phyloP scores from a whole-genome alignment of 345 rosid species.

The Syzygium jambos region DNA sequence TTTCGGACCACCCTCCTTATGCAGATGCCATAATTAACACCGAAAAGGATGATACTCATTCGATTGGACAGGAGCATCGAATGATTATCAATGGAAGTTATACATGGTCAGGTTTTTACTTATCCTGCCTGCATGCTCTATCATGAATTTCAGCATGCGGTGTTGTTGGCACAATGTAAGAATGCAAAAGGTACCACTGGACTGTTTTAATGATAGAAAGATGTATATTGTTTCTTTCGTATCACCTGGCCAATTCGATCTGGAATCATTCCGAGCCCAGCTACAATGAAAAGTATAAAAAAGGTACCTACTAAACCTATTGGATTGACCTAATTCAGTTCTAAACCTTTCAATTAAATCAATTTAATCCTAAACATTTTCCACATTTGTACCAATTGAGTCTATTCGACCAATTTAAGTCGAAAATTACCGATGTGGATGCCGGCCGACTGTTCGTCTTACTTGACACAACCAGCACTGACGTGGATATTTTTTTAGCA shows the following conservation, averaged over 20 bases:
- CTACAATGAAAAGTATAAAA: too few species aligned
- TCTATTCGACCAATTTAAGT: too few species aligned
- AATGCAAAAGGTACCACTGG: neutral
- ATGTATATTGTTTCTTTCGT: neutral
- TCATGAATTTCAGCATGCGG: neutral
- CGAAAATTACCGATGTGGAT: too few species aligned
- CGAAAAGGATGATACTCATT: neutral
- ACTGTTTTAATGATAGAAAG: neutral
- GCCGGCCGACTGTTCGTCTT: too few species aligned
- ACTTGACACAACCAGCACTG: too few species aligned
- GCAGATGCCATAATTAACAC: neutral
- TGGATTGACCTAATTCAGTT: too few species aligned
- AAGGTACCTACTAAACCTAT: too few species aligned
- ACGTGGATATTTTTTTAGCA: too few species aligned
- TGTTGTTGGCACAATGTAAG: neutral
- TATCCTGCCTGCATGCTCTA: neutral
- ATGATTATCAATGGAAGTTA: neutral
- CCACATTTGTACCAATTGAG: too few species aligned
- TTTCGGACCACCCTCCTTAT: neutral
- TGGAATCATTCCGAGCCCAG: neutral
- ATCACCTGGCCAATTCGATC: neutral
- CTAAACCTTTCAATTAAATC: too few species aligned
- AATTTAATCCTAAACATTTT: too few species aligned
- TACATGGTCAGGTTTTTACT: neutral
- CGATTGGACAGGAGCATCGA: neutral